Evolutionary conservation across 345 rosid genomes (phyloP), one percentile per base, ranked within the genome.

Genomic region (Raphanus sativus): DNA sequence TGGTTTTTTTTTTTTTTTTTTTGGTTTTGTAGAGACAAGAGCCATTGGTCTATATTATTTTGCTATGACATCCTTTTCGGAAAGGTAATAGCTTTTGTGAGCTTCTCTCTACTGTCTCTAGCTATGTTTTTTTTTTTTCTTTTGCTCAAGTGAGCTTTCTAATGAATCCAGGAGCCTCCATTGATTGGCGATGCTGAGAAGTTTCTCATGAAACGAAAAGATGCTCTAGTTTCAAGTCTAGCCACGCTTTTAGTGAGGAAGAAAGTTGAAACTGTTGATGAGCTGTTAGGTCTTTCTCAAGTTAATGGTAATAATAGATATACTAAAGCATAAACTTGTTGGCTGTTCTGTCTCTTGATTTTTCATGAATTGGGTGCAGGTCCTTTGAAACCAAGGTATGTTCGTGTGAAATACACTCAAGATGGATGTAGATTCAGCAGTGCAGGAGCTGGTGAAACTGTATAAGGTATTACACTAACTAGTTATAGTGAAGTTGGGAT

Each of bases 381-480:
- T 84, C 73, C 78, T 71, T 32, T 80, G 32, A 90, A 86, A 78
- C 96, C 97, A 55, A 86, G 97, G 29, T 88, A 86, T 65, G 91
- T 89, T 80, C 93, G 98, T 62, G 97, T 94, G 26, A 94, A n/a
- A 94, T 86, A 86, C 96, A 17, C 83, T 92, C 59, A 92, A 92
- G 81, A 68, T 89, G 86, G 90, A 85, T 82, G 84, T 86, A 55
- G 88, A 86, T 69, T 86, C 92, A 0, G 92, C 92, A 4, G 55
- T 86, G 63, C 75, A 42, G 66, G 93, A 89, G 83, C 83, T 94
- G 69, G 84, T 82, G 77, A 89, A 87, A 76, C 83, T 80, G 5
- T 79, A 75, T 70, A 78, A 3, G 58, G 58, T 52, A 50, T 21
- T 21, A 36, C 21, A 52, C 25, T 52, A 52, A 15, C 58, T 15